Evolutionary conservation across 2,329 filamentous ascomycete genomes (phyloP), one percentile per base, ranked within the genome.

Genomic region (Calonectria pseudoturangicola): DNA sequence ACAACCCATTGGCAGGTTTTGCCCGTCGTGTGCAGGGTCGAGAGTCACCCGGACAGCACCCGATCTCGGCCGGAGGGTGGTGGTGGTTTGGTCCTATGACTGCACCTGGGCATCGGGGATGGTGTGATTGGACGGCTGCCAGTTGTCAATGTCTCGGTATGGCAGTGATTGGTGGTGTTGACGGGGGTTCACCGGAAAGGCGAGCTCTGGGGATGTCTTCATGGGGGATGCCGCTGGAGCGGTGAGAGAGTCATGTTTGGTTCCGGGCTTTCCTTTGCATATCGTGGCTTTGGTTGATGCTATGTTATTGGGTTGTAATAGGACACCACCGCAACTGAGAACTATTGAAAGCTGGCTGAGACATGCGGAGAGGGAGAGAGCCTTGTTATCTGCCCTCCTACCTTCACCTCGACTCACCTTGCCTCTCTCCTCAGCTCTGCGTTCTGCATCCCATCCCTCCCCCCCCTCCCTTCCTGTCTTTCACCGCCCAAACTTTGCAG

Each of bases 41-140:
- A 50, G 62, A 70, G 68, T 70, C 68, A 70, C 50, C 68, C 62
- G 68, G 68, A 66, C 68, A 69, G 45, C 43, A 28, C 47, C 68
- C 62, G 68, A 70, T 60, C 68, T 66, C 62, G 68, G 68, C 48
- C 39, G 68, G 47, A 28, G 39, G 58, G 36, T 62, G 58, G 54
- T 60, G 54, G 33, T 28, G 45, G 66, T 21, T 18, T 47, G 68
- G 51, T 50, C 68, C 30, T 70, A 64, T 70, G 68, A 70, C 68
- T 47, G 9, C 9, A n/a, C 27, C 18, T 60, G 50, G 28, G 28
- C 21, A 45, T 45, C 9, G 30, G 25, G 33, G 25, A 43, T 70
- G 62, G 62, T 70, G 68, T 70, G 68, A 70, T 70, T 66, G 62
- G 68, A 41, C 60, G 28, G 25, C 28, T 27, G 6, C 39, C 30